Percentiles rank a stretch among this genome's conserved stretches.
phyloP scores from a whole-genome alignment of 192 early-diverging fungal species.

The Umbelopsis sp. region DNA sequence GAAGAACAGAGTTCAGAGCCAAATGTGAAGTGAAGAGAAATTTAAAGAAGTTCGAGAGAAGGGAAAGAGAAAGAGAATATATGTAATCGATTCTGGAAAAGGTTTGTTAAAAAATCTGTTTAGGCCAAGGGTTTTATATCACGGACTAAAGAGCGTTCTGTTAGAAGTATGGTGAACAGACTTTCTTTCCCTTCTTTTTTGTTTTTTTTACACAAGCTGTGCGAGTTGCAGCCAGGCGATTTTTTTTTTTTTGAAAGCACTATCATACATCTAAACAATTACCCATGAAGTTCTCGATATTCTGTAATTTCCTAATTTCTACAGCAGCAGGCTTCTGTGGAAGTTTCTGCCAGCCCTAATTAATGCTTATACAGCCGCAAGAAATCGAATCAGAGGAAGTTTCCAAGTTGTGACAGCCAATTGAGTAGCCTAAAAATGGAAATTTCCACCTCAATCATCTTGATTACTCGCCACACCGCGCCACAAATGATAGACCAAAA shows the following conservation, averaged over 20 bases:
- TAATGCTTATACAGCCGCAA: not conserved
- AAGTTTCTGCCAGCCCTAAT: conserved; percentile 2
- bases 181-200: no score
- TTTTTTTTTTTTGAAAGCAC: no score
- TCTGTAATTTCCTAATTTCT: conserved; percentile 16
- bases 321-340: not conserved
- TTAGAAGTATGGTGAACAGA: no score
- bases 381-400: not conserved
- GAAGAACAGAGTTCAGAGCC: no score
- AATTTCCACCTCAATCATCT: conserved; percentile 4
- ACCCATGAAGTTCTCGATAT: not conserved
- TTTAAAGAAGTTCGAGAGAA: not conserved
- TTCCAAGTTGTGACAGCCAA: not conserved
- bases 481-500: conserved; percentile 6
- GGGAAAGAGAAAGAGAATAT: not conserved
- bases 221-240: not conserved
- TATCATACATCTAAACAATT: not conserved
- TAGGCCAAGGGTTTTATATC: no score
- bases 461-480: not conserved
- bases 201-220: not conserved
- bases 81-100: no score
- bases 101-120: no score
- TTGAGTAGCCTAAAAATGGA: not conserved
- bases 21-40: not conserved
- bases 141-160: no score